Evolutionary conservation across 2,329 filamentous ascomycete species (phyloP).

Genomic region (Pseudocercospora fuligena): DNA sequence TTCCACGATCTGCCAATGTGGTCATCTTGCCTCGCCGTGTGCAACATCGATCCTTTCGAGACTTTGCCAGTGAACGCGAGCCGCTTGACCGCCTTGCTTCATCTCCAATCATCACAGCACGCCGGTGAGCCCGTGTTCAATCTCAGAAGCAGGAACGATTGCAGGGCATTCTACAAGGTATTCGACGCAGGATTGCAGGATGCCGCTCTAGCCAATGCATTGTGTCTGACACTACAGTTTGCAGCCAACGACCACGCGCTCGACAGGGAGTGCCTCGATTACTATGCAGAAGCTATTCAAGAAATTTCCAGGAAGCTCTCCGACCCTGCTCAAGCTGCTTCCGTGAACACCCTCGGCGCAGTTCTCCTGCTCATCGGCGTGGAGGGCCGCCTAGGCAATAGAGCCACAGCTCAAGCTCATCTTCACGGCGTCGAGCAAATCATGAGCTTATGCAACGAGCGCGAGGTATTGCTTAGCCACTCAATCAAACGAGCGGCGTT

Average conservation of each 20-base stretch:
- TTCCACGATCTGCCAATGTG: not conserved
- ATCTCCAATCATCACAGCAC: not conserved
- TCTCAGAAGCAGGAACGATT: not conserved
- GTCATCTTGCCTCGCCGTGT: not conserved
- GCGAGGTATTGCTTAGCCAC: not conserved
- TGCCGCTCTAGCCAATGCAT: not conserved
- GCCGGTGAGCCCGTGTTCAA: not conserved
- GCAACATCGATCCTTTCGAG: not conserved
- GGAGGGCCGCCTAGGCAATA: not conserved
- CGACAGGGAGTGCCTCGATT: not conserved
- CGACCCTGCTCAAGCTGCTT: not conserved
- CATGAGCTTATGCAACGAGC: conserved; percentile 1
- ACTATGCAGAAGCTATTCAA: not conserved
- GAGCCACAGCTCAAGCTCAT: not conserved
- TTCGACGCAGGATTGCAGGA: conserved; percentile 6
- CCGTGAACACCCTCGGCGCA: not conserved
- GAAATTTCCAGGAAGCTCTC: not conserved
- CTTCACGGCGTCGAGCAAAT: not conserved
- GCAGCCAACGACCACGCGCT: not conserved
- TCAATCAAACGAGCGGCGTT: not conserved
- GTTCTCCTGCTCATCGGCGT: not conserved
- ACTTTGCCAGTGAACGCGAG: not conserved
- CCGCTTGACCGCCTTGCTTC: not conserved
- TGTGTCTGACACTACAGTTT: not conserved
- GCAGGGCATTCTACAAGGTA: not conserved